A percentile compares a stretch with the other conserved stretches of the same genome.
These are phyloP conservation scores for Agaricus sinodeliciosus DNA, from an alignment of 768 basidiomycete species.

Conservation along the genomic window DNA sequence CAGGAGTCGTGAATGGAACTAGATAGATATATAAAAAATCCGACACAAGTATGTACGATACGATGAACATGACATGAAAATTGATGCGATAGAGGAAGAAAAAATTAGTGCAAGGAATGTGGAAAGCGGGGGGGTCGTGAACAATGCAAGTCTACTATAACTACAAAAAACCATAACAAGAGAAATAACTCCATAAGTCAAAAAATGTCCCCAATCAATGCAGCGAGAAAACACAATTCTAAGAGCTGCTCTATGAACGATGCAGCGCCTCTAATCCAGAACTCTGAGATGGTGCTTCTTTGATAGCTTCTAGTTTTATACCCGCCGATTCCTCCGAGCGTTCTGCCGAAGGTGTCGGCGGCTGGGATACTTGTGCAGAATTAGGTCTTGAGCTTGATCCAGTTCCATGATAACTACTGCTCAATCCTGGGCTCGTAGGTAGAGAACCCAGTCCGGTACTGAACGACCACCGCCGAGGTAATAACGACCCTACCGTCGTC, in stretches of 20 bases:
- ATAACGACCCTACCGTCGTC: constrained; percentile 30
- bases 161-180: constrained; percentile 4
- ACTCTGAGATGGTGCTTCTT: constrained; percentile 7
- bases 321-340: neutral
- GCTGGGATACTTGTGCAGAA: constrained; percentile 9
- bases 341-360: constrained; percentile 8
- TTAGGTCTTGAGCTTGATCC: constrained; percentile 5
- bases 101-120: constrained; percentile 6
- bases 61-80: neutral
- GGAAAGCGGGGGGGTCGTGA: constrained; percentile 1
- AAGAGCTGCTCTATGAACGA: neutral
- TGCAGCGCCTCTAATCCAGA: constrained; percentile 6
- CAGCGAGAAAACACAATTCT: constrained; percentile 4
- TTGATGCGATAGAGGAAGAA: neutral
- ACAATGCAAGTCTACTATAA: constrained; percentile 1
- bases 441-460: constrained; percentile 4
- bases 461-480: constrained; percentile 33
- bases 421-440: neutral
- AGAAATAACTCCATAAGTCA: constrained; percentile 8
- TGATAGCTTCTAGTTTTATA: neutral
- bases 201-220: neutral
- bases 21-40: too few species aligned
- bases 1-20: too few species aligned
- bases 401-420: neutral
- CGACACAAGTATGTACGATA: neutral